Evolutionary conservation across 1,284 basidiomycete genomes (phyloP).

Genomic region (Trichosporon faecale): DNA sequence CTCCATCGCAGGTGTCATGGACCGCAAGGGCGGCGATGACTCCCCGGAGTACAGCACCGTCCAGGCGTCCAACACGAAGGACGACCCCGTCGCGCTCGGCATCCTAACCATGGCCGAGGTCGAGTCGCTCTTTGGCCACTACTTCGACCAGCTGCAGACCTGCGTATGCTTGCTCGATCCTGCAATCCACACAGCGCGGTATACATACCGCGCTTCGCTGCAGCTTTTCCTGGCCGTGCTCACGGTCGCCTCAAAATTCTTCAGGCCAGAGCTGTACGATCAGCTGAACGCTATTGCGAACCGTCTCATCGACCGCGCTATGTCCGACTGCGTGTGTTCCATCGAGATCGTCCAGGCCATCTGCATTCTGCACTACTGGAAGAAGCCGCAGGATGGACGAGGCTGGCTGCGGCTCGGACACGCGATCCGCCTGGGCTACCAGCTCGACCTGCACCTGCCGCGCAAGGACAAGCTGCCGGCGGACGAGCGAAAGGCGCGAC

Average conservation of each 20-base stretch:
- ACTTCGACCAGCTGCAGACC: conserved; percentile 30
- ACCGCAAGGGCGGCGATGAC: conserved; percentile 12
- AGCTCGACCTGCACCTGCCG: conserved; percentile 31
- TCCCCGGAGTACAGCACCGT: background rate
- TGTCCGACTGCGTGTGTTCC: conserved; percentile 20
- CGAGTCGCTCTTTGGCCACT: conserved; percentile 28
- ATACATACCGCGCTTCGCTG: conserved; percentile 20
- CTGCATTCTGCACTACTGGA: conserved; percentile 30
- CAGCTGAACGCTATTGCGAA: conserved; percentile 17
- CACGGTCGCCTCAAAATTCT: conserved; percentile 27
- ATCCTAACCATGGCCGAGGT: conserved; percentile 26
- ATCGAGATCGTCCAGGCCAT: conserved; percentile 30
- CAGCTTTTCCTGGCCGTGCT: conserved; percentile 27
- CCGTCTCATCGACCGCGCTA: conserved; percentile 20
- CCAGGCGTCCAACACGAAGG: background rate
- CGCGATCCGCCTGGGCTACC: conserved; percentile 35
- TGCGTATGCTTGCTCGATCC: conserved; percentile 30
- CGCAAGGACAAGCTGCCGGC: conserved; percentile 25
- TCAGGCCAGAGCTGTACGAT: conserved; percentile 29
- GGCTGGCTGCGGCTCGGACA: conserved; percentile 33
- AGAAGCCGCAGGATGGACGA: conserved; percentile 23
- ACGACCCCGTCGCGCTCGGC: conserved; percentile 24
- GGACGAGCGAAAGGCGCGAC: conserved; percentile 28
- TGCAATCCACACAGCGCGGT: conserved; percentile 23
- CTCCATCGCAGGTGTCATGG: conserved; percentile 29